Base-by-base conservation (phyloP, 2,329 filamentous ascomycete species). In the Zarea fungicola region DNA sequence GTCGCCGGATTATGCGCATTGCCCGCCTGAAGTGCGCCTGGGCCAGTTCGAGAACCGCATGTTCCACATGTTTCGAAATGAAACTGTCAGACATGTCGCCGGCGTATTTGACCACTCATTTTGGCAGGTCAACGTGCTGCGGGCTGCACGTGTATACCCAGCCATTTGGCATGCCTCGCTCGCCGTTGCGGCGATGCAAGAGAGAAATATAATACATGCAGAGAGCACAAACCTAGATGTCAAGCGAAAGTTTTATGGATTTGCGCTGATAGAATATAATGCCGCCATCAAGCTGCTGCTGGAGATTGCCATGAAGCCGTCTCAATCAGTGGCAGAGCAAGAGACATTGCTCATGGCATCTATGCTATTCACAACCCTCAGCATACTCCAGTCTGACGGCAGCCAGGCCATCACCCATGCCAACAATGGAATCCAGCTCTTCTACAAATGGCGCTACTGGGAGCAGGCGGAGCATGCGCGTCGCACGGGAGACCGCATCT, bases 91-190 rank as follows among this genome's bases (percentile, higher is more conserved):
- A 14, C 37, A 41, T 41, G 37, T 41, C 13, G 37, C 37, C 4
- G 37, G 37, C 14, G 21, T 25, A 6, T 41, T 41, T 21, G 37
- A 41, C 21, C 22, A 41, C 37, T 25, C 22, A 18, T 41, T 41
- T 26, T 41, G 37, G 37, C 16, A 28, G 8, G 22, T 41, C 22
- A 28, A 41, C 21, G 37, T 41, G 37, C 37, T 41, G 21, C 37
- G 22, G 3, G 37, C 37, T 9, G 37, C 37, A 5, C n/a, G 25
- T 14, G 19, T 28, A 18, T 41, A 41, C 13, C 37, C 37, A 5
- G 37, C 37, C 4, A 28, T 41, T 5, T 41, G 37, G 37, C 37
- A 41, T 25, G 37, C 37, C n/a, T 41, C 37, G 21, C 37, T 41
- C 13, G 37, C 37, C 5, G 22, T 41, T 16, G 37, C 37, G 13